phyloP scores from a whole-genome alignment of 305 asterid species.

The Andrographis paniculata region DNA sequence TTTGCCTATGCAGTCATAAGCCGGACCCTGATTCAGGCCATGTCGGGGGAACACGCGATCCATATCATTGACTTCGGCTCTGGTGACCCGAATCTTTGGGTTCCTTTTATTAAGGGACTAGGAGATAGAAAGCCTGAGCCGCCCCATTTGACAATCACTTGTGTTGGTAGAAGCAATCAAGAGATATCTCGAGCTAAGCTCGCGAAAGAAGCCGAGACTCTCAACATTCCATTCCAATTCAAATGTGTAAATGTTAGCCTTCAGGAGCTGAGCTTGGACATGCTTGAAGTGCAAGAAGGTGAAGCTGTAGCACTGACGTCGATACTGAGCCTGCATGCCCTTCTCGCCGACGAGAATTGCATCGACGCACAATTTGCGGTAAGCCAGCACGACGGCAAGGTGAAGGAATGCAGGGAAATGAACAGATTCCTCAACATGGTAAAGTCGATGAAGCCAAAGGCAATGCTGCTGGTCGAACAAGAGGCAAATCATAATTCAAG shows the following conservation, averaged over 20 bases:
- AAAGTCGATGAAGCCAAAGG: slow-evolving; percentile 26
- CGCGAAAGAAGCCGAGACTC: slow-evolving; percentile 32
- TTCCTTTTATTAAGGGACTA: slow-evolving; percentile 27
- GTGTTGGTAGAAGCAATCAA: slow-evolving; percentile 24
- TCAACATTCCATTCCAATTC: slow-evolving; percentile 31
- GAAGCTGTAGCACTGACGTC: slow-evolving; percentile 45
- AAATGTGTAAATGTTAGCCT: slow-evolving; percentile 22
- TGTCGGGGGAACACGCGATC: slow-evolving; percentile 24
- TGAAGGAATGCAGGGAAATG: slow-evolving; percentile 26
- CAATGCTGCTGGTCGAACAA: slow-evolving; percentile 36
- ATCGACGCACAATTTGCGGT: slow-evolving; percentile 24
- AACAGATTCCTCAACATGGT: slow-evolving; percentile 30
- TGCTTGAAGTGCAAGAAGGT: slow-evolving; percentile 27
- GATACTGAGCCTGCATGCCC: slow-evolving; percentile 30
- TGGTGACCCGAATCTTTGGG: slow-evolving; percentile 35
- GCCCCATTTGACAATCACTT: slow-evolving; percentile 32
- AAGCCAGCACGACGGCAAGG: slow-evolving; percentile 10
- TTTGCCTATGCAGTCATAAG: slow-evolving; percentile 30
- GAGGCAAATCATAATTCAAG: slow-evolving; percentile 45
- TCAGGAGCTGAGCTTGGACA: slow-evolving; percentile 27
- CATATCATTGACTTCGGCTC: slow-evolving; percentile 48
- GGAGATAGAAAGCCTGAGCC: slow-evolving; percentile 27
- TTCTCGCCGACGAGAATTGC: slow-evolving; percentile 39
- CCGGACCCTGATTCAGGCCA: slow-evolving; percentile 23
- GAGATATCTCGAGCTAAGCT: slow-evolving; percentile 23